phyloP scores from a whole-genome alignment of 208 protist species.

The Trypanosoma cruzi region DNA sequence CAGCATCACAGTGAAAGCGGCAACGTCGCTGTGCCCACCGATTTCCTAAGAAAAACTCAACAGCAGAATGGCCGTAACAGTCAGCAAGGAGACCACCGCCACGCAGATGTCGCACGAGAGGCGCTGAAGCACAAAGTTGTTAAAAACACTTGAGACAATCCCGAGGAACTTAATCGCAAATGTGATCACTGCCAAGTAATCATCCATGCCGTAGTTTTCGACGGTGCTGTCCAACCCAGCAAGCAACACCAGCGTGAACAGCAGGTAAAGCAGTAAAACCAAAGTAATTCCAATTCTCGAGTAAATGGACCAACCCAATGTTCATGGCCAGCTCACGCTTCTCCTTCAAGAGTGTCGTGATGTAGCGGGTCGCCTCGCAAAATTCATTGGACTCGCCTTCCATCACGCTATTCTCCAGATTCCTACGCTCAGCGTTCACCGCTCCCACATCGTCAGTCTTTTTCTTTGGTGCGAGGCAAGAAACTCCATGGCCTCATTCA shows the following conservation, averaged over 20 bases:
- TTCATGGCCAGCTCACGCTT: slow-evolving; percentile 87
- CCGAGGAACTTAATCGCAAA: slow-evolving; percentile 87
- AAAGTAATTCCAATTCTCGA: slow-evolving; percentile 81
- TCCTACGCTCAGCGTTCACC: neutral
- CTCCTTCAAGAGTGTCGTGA: slow-evolving; percentile 42
- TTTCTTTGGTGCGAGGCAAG: neutral
- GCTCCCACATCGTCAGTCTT: neutral
- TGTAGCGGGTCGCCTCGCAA: slow-evolving; percentile 25
- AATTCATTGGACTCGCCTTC: slow-evolving; percentile 33
- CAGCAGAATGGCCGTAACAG: slow-evolving; percentile 74
- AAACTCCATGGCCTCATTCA: slow-evolving; percentile 12
- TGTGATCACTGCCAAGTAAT: slow-evolving; percentile 67
- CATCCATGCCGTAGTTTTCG: slow-evolving; percentile 57
- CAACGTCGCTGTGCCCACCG: slow-evolving; percentile 44
- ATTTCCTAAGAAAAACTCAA: slow-evolving; percentile 63
- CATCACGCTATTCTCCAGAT: slow-evolving; percentile 2
- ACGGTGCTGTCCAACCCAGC: slow-evolving; percentile 58
- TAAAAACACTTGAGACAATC: slow-evolving; percentile 70
- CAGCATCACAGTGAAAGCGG: slow-evolving; percentile 66
- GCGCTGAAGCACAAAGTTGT: slow-evolving; percentile 71
- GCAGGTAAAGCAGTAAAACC: slow-evolving; percentile 60
- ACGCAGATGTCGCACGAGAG: slow-evolving; percentile 80
- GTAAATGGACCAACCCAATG: slow-evolving; percentile 79
- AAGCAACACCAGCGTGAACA: slow-evolving; percentile 88
- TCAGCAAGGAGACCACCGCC: slow-evolving; percentile 43